Conservation (phyloP, 179 eudicot genomes). For the Spinacia oleracea region DNA sequence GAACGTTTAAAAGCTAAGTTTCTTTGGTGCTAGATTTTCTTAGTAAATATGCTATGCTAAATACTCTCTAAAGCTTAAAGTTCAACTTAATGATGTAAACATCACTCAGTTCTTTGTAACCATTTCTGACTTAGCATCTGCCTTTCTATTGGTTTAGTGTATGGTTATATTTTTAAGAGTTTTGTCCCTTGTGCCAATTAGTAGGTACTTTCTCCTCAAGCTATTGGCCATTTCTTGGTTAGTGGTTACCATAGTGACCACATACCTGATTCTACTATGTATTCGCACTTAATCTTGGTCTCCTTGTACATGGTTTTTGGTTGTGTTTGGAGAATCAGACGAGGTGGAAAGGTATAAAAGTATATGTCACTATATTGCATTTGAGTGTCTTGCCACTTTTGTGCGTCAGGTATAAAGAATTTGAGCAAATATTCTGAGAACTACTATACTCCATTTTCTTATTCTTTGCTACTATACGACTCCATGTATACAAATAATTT, state of each 20-base stretch:
- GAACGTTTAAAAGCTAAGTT: not conserved
- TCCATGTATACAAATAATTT: not conserved
- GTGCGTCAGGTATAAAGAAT: conserved; percentile 5
- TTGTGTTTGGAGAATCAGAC: conserved; percentile 14
- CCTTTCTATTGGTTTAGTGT: conserved; percentile 1
- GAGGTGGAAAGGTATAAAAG: conserved; percentile 9
- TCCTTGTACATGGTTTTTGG: not conserved
- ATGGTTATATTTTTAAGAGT: not conserved
- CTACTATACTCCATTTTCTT: not conserved
- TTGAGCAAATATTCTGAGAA: not conserved
- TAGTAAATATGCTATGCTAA: not conserved
- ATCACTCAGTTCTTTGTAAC: not conserved
- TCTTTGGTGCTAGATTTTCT: not conserved
- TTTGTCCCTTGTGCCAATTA: not conserved
- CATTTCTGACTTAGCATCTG: not conserved
- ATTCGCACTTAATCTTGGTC: not conserved
- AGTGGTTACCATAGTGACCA: not conserved
- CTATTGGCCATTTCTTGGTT: not conserved
- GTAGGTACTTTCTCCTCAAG: not conserved
- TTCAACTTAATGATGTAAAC: not conserved
- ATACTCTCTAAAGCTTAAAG: not conserved
- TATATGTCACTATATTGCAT: conserved; percentile 14
- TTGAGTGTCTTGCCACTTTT: conserved; percentile 11
- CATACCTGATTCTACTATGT: not conserved
- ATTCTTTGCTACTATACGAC: conserved; percentile 12